These are phyloP conservation scores for Chrysophaeum taylorii DNA, from an alignment of 352 stramenopile genomes.

Conservation along the genomic window DNA sequence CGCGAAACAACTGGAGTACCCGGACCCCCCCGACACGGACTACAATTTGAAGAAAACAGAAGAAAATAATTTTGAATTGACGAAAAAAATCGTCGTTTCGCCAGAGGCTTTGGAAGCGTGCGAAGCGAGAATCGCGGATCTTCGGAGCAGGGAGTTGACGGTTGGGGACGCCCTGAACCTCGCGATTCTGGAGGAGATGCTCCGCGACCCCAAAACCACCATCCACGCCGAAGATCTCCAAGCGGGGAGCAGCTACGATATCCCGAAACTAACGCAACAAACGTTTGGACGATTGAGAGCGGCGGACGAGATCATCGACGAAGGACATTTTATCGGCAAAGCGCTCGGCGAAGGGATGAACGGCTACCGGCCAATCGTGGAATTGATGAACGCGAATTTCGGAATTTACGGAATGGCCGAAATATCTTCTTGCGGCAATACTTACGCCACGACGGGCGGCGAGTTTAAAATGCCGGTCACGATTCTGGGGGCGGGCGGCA, in stretches of 20 bases:
- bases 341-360: conserved; percentile 73
- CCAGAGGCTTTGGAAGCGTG: conserved; percentile 46
- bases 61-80: conserved; percentile 40
- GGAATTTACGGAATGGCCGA: conserved; percentile 78
- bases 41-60: conserved; percentile 56
- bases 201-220: conserved; percentile 57
- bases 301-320: conserved; percentile 79
- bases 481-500: conserved; percentile 71
- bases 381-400: conserved; percentile 83
- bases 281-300: conserved; percentile 59
- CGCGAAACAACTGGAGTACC: conserved; percentile 74
- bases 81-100: conserved; percentile 50
- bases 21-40: conserved; percentile 59
- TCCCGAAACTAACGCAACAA: conserved; percentile 74
- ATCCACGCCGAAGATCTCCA: conserved; percentile 74
- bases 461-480: conserved; percentile 78
- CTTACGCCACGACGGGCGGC: conserved; percentile 65
- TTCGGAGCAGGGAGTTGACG: conserved; percentile 57
- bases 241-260: conserved; percentile 70
- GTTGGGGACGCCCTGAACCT: conserved; percentile 76
- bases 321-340: conserved; percentile 79
- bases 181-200: conserved; percentile 77
- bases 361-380: conserved; percentile 71
- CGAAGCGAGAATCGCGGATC: conserved; percentile 42
- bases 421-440: conserved; percentile 32